A percentile compares a stretch with the other conserved stretches of the same genome.
Conservation (phyloP, 139 green algal species). For the Yamagishiella unicocca region DNA sequence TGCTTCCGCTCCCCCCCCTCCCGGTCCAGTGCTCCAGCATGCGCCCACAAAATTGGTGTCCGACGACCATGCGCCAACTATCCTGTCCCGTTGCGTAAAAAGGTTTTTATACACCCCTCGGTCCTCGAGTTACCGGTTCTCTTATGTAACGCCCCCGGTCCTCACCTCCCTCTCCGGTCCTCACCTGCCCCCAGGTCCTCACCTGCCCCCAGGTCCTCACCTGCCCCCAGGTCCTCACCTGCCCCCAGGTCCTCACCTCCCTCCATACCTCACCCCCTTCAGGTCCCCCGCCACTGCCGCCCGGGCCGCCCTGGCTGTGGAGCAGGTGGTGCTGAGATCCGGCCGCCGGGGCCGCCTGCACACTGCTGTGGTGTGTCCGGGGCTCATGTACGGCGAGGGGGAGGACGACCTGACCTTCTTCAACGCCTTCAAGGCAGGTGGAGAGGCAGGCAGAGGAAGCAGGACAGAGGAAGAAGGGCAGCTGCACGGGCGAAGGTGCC, state of each 20-base stretch:
- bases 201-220: background rate
- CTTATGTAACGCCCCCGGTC: too few species aligned
- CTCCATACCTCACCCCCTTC: background rate
- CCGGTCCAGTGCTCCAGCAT: too few species aligned
- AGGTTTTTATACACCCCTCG: too few species aligned
- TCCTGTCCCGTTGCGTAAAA: too few species aligned
- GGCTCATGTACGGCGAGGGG: constrained; percentile 67
- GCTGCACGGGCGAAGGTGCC: too few species aligned
- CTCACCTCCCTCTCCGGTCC: background rate
- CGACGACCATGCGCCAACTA: too few species aligned
- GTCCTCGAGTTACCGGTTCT: too few species aligned
- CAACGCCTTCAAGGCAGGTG: constrained; percentile 49
- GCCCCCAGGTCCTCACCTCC: background rate
- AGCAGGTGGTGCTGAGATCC: constrained; percentile 61
- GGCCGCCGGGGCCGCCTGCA: constrained; percentile 44
- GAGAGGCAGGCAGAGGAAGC: constrained; percentile 37
- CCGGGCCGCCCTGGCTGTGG: constrained; percentile 50
- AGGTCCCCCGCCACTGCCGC: constrained; percentile 9
- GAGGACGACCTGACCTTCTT: constrained; percentile 63
- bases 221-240: background rate
- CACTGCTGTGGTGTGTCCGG: constrained; percentile 68
- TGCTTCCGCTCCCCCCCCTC: too few species aligned
- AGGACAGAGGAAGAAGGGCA: background rate
- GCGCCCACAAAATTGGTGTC: too few species aligned
- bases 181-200: background rate